Evolutionary conservation across 2,329 filamentous ascomycete species (phyloP).

Genomic region (Stagonosporopsis tanaceti): DNA sequence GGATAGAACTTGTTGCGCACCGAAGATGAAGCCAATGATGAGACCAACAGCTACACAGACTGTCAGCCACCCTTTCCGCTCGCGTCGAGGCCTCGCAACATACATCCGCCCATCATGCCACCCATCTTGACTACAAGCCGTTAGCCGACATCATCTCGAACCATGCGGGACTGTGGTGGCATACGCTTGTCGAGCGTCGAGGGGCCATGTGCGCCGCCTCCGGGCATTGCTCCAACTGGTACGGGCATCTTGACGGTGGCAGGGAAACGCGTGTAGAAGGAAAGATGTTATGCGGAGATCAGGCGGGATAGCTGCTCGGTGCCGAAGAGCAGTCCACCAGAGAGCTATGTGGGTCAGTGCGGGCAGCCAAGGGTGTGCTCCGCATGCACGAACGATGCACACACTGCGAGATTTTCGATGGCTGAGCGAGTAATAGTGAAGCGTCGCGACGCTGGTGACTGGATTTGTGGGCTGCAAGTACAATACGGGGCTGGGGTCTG

Average conservation of each 20-base stretch:
- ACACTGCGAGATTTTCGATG: neutral
- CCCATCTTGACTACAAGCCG: slow-evolving; percentile 86
- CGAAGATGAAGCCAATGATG: slow-evolving; percentile 98
- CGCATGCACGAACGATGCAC: slow-evolving; percentile 2
- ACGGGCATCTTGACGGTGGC: slow-evolving; percentile 60
- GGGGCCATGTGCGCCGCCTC: slow-evolving; percentile 58
- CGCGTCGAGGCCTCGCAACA: slow-evolving; percentile 51
- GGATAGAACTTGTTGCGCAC: slow-evolving; percentile 58
- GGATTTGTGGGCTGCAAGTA: neutral
- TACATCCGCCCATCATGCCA: slow-evolving; percentile 98
- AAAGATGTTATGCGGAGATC: slow-evolving; percentile 23
- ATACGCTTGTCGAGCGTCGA: slow-evolving; percentile 76
- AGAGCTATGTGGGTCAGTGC: slow-evolving; percentile 20
- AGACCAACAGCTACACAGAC: slow-evolving; percentile 81
- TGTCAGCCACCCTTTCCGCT: slow-evolving; percentile 23
- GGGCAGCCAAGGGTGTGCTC: slow-evolving; percentile 17
- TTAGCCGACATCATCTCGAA: slow-evolving; percentile 43
- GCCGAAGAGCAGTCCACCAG: slow-evolving; percentile 15
- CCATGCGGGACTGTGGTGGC: slow-evolving; percentile 37
- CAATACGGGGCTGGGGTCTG: neutral
- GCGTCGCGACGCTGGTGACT: neutral
- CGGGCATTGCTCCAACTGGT: slow-evolving; percentile 58
- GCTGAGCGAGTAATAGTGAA: neutral
- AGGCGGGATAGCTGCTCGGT: slow-evolving; percentile 21
- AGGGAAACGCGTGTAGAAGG: slow-evolving; percentile 5